Evolutionary conservation across 305 asterid species (phyloP).

Genomic region (Andrographis paniculata): DNA sequence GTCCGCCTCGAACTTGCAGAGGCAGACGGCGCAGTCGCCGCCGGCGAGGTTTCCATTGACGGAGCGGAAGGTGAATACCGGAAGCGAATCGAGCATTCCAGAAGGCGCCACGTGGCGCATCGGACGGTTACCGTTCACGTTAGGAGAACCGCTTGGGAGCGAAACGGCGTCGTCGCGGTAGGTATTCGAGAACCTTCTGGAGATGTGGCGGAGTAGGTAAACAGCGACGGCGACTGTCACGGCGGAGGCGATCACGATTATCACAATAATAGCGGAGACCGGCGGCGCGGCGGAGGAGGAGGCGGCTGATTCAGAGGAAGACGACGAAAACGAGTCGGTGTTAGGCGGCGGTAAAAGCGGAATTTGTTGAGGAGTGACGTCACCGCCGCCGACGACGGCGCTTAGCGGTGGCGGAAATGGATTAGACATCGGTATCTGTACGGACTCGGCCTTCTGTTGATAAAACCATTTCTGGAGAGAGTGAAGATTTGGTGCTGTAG

Average conservation of each 20-base stretch:
- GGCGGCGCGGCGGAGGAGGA: slow-evolving; percentile 40
- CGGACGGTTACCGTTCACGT: not conserved
- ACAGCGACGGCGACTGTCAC: slow-evolving; percentile 58
- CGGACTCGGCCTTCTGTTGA: no score
- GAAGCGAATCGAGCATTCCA: slow-evolving; percentile 43
- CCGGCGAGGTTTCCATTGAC: slow-evolving; percentile 51
- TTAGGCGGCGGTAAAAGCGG: slow-evolving; percentile 18
- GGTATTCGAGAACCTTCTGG: slow-evolving; percentile 36
- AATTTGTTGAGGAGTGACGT: not conserved
- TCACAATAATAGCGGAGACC: slow-evolving; percentile 40
- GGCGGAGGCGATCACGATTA: slow-evolving; percentile 65
- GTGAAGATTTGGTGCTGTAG: no score
- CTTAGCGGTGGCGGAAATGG: slow-evolving; percentile 17
- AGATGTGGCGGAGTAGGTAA: slow-evolving; percentile 57
- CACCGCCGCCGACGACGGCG: slow-evolving; percentile 13
- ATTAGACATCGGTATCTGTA: not conserved
- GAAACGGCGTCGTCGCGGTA: slow-evolving; percentile 14
- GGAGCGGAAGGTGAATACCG: slow-evolving; percentile 54
- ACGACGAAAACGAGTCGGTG: slow-evolving; percentile 13
- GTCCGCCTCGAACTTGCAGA: slow-evolving; percentile 59
- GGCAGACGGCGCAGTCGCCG: slow-evolving; percentile 81
- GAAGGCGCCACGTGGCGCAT: slow-evolving; percentile 18
- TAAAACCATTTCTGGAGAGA: no score
- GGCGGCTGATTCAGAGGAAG: slow-evolving; percentile 18
- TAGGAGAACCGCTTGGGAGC: no score